Evolutionary conservation across 1,139 yeast species (phyloP).

Genomic region (Kodamaea ohmeri): DNA sequence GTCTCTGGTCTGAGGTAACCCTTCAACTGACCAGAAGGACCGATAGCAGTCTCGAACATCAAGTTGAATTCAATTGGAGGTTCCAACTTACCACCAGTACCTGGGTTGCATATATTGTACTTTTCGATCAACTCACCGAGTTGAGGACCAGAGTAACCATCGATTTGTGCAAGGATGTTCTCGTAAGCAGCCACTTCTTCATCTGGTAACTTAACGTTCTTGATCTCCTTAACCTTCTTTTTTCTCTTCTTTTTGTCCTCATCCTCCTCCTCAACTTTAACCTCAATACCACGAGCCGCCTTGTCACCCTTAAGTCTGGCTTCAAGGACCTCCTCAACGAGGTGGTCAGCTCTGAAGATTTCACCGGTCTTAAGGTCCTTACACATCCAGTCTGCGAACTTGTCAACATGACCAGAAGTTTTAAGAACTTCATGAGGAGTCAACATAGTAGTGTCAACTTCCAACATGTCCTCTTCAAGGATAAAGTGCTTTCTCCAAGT

Average conservation of each 20-base stretch:
- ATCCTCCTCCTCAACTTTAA: slow-evolving; percentile 54
- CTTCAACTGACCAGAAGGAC: slow-evolving; percentile 95
- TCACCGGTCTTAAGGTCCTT: slow-evolving; percentile 94
- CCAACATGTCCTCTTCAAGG: slow-evolving; percentile 97
- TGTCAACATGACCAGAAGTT: slow-evolving; percentile 98
- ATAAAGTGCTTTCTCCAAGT: slow-evolving; percentile 97
- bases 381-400: slow-evolving; percentile 99
- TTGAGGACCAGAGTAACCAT: slow-evolving; percentile 90
- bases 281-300: slow-evolving; percentile 81
- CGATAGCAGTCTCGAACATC: slow-evolving; percentile 99
- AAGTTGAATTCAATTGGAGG: slow-evolving; percentile 94
- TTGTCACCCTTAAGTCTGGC: slow-evolving; percentile 93
- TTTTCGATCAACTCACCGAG: slow-evolving; percentile 84
- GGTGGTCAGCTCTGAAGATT: slow-evolving; percentile 97
- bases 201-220: slow-evolving; percentile 84
- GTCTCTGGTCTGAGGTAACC: slow-evolving; percentile 98
- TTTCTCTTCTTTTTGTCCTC: slow-evolving; percentile 82
- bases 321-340: slow-evolving; percentile 96
- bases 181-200: slow-evolving; percentile 77
- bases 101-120: slow-evolving; percentile 86
- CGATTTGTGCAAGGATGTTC: slow-evolving; percentile 84
- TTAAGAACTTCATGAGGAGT: slow-evolving; percentile 97
- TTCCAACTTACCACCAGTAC: slow-evolving; percentile 79
- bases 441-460: slow-evolving; percentile 96
- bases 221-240: slow-evolving; percentile 95